These are phyloP conservation scores for Seiridium unicorne DNA, from an alignment of 2,329 filamentous ascomycete genomes.

Conservation along the genomic window DNA sequence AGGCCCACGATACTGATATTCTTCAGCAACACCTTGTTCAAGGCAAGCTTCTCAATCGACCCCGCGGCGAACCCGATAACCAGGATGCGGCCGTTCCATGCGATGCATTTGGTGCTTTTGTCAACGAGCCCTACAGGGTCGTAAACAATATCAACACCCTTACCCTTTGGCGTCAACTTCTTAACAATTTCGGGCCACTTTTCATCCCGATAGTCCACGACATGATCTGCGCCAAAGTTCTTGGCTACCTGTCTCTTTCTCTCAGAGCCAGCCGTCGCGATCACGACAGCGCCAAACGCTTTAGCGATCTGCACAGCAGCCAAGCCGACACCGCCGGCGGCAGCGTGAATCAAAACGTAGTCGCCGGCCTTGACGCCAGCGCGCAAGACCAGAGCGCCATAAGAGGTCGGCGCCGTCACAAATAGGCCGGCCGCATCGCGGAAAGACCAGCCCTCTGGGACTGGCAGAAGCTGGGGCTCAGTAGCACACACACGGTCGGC, in stretches of 20 bases:
- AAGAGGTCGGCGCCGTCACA: constrained; percentile 88
- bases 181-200: constrained; percentile 70
- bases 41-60: constrained; percentile 83
- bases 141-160: constrained; percentile 88
- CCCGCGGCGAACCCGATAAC: constrained; percentile 89
- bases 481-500: constrained; percentile 69
- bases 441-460: constrained; percentile 81
- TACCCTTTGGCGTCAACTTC: constrained; percentile 69
- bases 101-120: constrained; percentile 82
- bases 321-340: constrained; percentile 86
- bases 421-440: constrained; percentile 85
- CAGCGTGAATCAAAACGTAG: constrained; percentile 86
- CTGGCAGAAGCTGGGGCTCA: constrained; percentile 67
- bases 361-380: constrained; percentile 78
- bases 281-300: constrained; percentile 86
- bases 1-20: constrained; percentile 88
- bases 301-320: constrained; percentile 94
- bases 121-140: constrained; percentile 92
- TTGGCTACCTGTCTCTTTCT: constrained; percentile 79
- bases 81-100: constrained; percentile 87
- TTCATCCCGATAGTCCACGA: constrained; percentile 70
- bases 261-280: constrained; percentile 81
- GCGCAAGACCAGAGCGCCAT: constrained; percentile 76
- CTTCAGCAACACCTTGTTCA: constrained; percentile 91
- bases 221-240: constrained; percentile 81